Base-by-base conservation (phyloP, 495 filamentous ascomycete species). In the Neurospora sp. region DNA sequence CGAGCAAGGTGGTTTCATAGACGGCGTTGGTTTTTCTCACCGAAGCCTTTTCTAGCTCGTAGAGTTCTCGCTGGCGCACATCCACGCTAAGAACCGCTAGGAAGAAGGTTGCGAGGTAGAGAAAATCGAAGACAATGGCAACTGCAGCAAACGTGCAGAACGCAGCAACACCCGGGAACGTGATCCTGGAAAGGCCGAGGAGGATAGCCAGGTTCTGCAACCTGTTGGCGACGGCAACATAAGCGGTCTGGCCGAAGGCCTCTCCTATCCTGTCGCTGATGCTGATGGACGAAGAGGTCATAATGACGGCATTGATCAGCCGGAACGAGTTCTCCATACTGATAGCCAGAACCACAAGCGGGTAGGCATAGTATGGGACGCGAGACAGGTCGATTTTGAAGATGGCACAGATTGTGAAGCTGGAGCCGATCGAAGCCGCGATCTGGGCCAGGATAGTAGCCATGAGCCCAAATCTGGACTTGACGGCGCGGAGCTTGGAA, bases 301-400 rank as follows among this genome's bases (percentile, higher is more conserved):
- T 81, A 39, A 92, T 87, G 45, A 93, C 88, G 0, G 88, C 88
- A 75, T 93, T 92, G 75, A 93, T 91, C 70, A 93, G 84, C 40
- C 90, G 85, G 78, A 92, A 88, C 73, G 91, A 91, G 76, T 93
- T 92, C 74, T 92, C 90, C 66, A 92, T 81, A 70, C 91, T 92
- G 79, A 92, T 88, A 39, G 86, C 86, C 45, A 93, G 84, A 17
- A 92, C 85, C n/a, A 92, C 90, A 10, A 91, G 85, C 0, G 91
- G 91, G 79, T 91, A 93, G 37, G 87, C 86, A 54, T 88, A 85
- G 74, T 84, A 83, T 5, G 89, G 89, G 70, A 91, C 83, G 70
- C 86, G 84, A 45, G 89, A 90, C 3, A 91, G 82, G 70, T 90
- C 87, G 71, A 90, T 82, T 73, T 88, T 88, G 71, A 90, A 81